Evolutionary conservation across 2,329 filamentous ascomycete species (phyloP).

Genomic region (Bipolaris victoriae): DNA sequence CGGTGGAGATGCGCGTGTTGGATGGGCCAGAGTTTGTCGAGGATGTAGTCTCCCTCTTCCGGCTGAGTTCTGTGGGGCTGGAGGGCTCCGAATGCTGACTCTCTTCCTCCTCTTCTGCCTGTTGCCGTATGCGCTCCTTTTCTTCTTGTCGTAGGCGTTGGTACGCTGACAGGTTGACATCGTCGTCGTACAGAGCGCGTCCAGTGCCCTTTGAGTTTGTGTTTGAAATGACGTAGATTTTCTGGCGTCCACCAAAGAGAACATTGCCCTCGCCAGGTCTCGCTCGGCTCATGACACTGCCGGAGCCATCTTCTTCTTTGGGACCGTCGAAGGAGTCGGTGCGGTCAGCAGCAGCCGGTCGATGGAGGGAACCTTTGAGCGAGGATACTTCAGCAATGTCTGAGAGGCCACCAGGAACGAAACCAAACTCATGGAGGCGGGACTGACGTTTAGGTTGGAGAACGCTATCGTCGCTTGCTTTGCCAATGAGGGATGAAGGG

Average conservation of each 20-base stretch:
- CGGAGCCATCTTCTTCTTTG: conserved; percentile 70
- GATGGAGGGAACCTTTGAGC: conserved; percentile 60
- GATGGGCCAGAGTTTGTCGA: conserved; percentile 79
- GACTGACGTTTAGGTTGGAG: conserved; percentile 82
- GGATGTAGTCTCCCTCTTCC: conserved; percentile 80
- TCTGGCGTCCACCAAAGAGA: conserved; percentile 92
- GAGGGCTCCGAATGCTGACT: conserved; percentile 54
- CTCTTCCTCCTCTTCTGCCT: conserved; percentile 49
- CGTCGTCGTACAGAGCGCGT: conserved; percentile 83
- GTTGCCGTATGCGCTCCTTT: conserved; percentile 51
- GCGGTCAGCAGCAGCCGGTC: conserved; percentile 66
- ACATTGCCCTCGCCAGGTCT: conserved; percentile 89
- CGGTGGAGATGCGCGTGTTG: conserved; percentile 75
- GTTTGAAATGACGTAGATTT: conserved; percentile 83
- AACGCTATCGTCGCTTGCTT: conserved; percentile 94
- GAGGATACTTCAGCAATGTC: conserved; percentile 95
- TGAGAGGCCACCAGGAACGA: conserved; percentile 64
- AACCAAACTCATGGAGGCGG: conserved; percentile 74
- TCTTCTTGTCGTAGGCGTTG: conserved; percentile 71
- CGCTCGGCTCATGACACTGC: conserved; percentile 82
- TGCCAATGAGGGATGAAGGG: conserved; percentile 84
- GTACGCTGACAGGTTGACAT: conserved; percentile 82
- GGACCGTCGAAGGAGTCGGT: conserved; percentile 69
- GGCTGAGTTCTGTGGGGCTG: conserved; percentile 65
- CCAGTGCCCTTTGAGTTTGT: conserved; percentile 54